phyloP scores from a whole-genome alignment of 192 early-diverging fungal species.

The Diversispora epigaea region DNA sequence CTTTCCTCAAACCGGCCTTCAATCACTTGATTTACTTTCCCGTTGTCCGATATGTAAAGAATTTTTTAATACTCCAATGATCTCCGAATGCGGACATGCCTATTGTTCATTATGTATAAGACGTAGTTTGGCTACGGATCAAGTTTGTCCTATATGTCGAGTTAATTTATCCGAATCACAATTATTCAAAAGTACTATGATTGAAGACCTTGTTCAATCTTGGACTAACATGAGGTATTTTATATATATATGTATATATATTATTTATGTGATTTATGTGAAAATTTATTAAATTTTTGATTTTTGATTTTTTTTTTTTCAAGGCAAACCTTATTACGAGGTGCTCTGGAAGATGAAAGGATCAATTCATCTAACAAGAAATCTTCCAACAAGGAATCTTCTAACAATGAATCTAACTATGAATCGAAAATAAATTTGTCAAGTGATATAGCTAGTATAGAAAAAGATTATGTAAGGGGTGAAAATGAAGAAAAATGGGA shows the following conservation, averaged over 20 bases:
- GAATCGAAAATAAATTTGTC: not conserved
- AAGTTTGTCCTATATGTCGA: slow-evolving; percentile 1
- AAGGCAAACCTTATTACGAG: not conserved
- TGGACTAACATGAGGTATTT: not conserved
- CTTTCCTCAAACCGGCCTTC: not conserved
- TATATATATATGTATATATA: not conserved
- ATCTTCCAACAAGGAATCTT: not conserved
- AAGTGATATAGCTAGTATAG: too few species aligned
- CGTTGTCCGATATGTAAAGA: slow-evolving; percentile 11
- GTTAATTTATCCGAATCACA: not conserved
- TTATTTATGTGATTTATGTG: not conserved
- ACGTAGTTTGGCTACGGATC: not conserved
- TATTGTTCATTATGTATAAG: slow-evolving; percentile 8
- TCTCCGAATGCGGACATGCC: not conserved
- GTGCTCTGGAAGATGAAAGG: not conserved
- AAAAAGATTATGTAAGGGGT: too few species aligned
- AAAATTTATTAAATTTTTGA: not conserved
- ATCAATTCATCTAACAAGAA: not conserved
- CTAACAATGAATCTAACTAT: not conserved
- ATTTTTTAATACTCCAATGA: not conserved
- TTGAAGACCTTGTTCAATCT: slow-evolving; percentile 3
- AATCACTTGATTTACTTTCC: not conserved
- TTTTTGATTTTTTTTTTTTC: not conserved
- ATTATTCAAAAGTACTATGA: not conserved
- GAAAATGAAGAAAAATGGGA: too few species aligned